A percentile compares a stretch with the other conserved stretches of the same genome.
These are phyloP conservation scores for Acacia crassicarpa DNA, from an alignment of 306 rosid species.

Conservation along the genomic window DNA sequence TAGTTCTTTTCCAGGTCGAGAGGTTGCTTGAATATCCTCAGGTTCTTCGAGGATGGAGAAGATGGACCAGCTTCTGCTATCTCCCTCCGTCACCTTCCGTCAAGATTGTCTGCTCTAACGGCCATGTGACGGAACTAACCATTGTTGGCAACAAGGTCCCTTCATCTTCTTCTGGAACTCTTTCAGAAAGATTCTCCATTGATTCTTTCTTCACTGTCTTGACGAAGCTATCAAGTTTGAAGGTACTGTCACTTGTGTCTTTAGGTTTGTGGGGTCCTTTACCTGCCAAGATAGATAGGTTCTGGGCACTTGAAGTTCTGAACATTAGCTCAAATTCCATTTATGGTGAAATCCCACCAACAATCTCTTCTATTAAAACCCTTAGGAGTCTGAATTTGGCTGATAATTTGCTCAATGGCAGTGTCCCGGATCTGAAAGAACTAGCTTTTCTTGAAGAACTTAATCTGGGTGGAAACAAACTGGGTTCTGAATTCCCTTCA, in stretches of 20 bases:
- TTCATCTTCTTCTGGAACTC: constrained; percentile 37
- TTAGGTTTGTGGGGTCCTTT: constrained; percentile 90
- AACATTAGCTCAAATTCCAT: constrained; percentile 76
- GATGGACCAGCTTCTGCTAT: constrained; percentile 69
- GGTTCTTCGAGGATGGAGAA: constrained; percentile 66
- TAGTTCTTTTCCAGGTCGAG: constrained; percentile 62
- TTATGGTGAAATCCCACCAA: constrained; percentile 57
- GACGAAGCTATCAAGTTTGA: constrained; percentile 71
- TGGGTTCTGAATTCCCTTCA: constrained; percentile 70
- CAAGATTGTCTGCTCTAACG: constrained; percentile 57
- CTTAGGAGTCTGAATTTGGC: constrained; percentile 65
- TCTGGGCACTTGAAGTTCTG: constrained; percentile 57
- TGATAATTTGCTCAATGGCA: constrained; percentile 69
- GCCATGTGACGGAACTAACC: constrained; percentile 58
- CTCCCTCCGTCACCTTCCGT: constrained; percentile 64
- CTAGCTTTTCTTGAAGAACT: constrained; percentile 57
- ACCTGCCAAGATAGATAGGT: constrained; percentile 62
- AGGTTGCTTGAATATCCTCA: constrained; percentile 75
- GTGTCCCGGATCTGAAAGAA: constrained; percentile 57
- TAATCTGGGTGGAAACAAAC: constrained; percentile 52
- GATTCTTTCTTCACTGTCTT: constrained; percentile 65
- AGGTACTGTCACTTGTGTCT: constrained; percentile 60
- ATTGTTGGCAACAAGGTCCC: constrained; percentile 60
- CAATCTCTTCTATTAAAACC: constrained; percentile 45
- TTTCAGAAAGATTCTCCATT: constrained; percentile 67